A percentile compares a stretch with the other conserved stretches of the same genome.
Evolutionary conservation across 495 filamentous ascomycete genomes (phyloP).

Genomic region (Penicillium waksmanii): DNA sequence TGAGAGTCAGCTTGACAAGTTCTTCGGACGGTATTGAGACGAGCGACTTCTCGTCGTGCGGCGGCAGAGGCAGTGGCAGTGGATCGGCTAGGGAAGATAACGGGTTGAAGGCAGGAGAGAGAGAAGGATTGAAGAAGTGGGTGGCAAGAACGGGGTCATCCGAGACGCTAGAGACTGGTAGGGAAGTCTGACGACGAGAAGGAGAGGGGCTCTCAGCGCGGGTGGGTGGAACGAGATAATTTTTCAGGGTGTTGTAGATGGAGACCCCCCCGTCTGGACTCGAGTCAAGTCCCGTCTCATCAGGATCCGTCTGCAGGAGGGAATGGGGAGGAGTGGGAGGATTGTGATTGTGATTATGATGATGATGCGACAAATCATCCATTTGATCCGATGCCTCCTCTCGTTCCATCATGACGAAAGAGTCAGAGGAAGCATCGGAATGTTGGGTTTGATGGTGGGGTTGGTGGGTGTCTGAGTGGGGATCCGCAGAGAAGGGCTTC

Average conservation of each 20-base stretch:
- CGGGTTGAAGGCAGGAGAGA: slow-evolving; percentile 56
- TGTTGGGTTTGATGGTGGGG: slow-evolving; percentile 14
- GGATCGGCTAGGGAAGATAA: slow-evolving; percentile 55
- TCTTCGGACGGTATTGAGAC: slow-evolving; percentile 64
- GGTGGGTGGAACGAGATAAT: slow-evolving; percentile 42
- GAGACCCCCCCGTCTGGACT: slow-evolving; percentile 40
- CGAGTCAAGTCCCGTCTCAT: slow-evolving; percentile 41
- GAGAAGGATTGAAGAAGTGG: slow-evolving; percentile 76
- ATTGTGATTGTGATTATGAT: slow-evolving; percentile 24
- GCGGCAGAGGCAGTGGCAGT: slow-evolving; percentile 44
- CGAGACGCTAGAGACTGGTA: slow-evolving; percentile 68
- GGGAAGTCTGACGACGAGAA: slow-evolving; percentile 56
- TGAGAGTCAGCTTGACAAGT: slow-evolving; percentile 86
- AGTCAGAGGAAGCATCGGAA: slow-evolving; percentile 38
- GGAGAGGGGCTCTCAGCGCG: slow-evolving; percentile 33
- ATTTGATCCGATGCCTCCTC: slow-evolving; percentile 36
- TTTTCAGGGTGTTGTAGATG: slow-evolving; percentile 47
- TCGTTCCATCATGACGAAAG: slow-evolving; percentile 46
- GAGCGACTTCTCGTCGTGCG: slow-evolving; percentile 54
- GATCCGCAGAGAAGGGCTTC: slow-evolving; percentile 22
- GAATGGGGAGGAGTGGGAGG: slow-evolving; percentile 51
- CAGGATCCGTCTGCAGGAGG: slow-evolving; percentile 47
- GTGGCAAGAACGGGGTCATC: slow-evolving; percentile 69
- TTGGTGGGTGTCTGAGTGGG: slow-evolving; percentile 22
- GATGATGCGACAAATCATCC: slow-evolving; percentile 21